Evolutionary conservation across 306 rosid genomes (phyloP).

Genomic region (Bauhinia variegata): DNA sequence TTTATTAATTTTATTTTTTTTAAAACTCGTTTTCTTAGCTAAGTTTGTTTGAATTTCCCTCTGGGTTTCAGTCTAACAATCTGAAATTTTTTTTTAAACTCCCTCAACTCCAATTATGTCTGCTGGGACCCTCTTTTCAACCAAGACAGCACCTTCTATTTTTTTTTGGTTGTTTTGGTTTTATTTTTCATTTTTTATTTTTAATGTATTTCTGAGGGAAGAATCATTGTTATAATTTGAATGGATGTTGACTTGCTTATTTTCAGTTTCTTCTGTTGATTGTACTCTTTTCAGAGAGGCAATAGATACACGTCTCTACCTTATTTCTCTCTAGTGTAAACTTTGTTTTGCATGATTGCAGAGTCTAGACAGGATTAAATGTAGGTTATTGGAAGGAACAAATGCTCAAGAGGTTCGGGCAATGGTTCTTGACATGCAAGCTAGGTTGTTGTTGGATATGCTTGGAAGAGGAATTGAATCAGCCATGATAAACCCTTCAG

Average conservation of each 20-base stretch:
- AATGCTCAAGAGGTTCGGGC: slow-evolving; percentile 99
- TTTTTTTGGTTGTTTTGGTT: too few species aligned
- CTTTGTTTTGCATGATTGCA: slow-evolving; percentile 49
- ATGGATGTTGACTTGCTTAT: slow-evolving; percentile 17
- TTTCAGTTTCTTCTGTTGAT: slow-evolving; percentile 6
- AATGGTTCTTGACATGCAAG: slow-evolving; percentile 99
- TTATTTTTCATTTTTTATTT: too few species aligned
- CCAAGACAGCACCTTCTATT: slow-evolving; percentile 17
- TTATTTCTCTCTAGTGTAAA: slow-evolving; percentile 16
- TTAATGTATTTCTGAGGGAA: too few species aligned
- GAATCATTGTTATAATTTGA: background rate
- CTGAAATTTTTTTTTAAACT: too few species aligned
- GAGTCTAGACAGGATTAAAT: slow-evolving; percentile 98
- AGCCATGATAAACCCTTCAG: slow-evolving; percentile 83
- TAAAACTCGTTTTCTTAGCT: background rate
- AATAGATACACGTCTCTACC: background rate
- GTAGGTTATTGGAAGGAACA: slow-evolving; percentile 93
- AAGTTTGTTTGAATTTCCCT: background rate
- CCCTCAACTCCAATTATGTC: background rate
- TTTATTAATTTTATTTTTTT: too few species aligned
- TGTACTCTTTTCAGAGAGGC: slow-evolving; percentile 20
- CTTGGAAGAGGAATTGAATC: slow-evolving; percentile 98
- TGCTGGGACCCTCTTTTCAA: slow-evolving; percentile 20
- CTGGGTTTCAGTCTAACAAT: background rate
- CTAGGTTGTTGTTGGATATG: slow-evolving; percentile 96